Evolutionary conservation across 345 rosid genomes (phyloP), one percentile per base, ranked within the genome.

Genomic region (Eucalyptus pumila): DNA sequence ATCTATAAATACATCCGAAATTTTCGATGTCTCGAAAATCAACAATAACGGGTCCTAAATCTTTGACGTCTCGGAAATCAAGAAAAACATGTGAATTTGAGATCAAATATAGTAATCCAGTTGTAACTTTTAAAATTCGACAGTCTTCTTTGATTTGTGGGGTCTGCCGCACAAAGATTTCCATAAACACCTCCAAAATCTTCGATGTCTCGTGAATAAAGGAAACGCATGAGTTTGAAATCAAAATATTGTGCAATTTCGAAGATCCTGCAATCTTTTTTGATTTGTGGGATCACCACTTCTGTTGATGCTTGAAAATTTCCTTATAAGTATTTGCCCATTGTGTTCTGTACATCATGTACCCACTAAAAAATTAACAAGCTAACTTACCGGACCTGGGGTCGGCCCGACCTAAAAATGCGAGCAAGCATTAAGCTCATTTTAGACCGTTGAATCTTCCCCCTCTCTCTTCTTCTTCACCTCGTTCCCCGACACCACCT

Each of bases 151-250:
- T 52, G 10, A 52, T 52, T 0, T 1, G 4, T 52, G 10, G 4
- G 24, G 7, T 42, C 1, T 4, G 5, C 40, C 40, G 40, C 5
- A 4, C 1, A 0, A 52, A 52, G 9, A 52, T 52, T 52, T 52
- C 11, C 11, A 19, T 52, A 21, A 52, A 52, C 11, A 0, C 5
- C 0, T 52, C 24, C 5, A 52, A 52, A 52, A 52, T 52, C 26
- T 21, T 52, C 2, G 0, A 52, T 2, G 1, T 52, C 11, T 52
- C 1, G 0, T 52, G 0, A 52, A 52, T 52, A 8, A 19, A 52
- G 2, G 2, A 52, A 52, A 52, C 2, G 1, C 1, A 51, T 50
- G 19, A 49, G 6, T 49, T 14, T 49, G 7, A 14, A 50, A 51
- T 51, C 56, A 51, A 51, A 51, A 51, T 51, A 17, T 51, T 0